Percentiles rank a stretch among this genome's conserved stretches.
phyloP scores from a whole-genome alignment of 768 basidiomycete genomes.

The Kwoniella newhampshirensis region DNA sequence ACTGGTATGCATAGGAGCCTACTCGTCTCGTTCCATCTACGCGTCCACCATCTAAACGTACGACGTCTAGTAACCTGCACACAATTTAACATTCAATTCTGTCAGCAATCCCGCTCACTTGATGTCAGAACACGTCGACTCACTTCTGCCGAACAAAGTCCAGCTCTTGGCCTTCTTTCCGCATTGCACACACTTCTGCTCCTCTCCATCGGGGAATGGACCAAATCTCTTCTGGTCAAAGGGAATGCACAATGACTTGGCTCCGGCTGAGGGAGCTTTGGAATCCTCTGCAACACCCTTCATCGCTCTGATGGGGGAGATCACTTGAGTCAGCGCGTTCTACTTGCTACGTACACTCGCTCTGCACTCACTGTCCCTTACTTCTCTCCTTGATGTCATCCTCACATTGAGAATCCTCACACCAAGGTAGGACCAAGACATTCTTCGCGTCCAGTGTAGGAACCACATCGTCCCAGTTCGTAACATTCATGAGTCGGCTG shows the following conservation, averaged over 20 bases:
- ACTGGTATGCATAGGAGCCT: too few relatives aligned
- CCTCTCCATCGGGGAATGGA: slow-evolving; percentile 71
- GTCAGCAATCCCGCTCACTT: background rate
- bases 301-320: slow-evolving; percentile 54
- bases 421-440: slow-evolving; percentile 90
- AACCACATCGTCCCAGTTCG: slow-evolving; percentile 88
- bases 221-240: slow-evolving; percentile 85
- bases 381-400: slow-evolving; percentile 97
- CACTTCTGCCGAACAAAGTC: slow-evolving; percentile 84
- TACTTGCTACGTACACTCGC: background rate
- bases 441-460: slow-evolving; percentile 85
- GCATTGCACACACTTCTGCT: slow-evolving; percentile 85
- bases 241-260: slow-evolving; percentile 94
- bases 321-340: slow-evolving; percentile 2
- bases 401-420: slow-evolving; percentile 86
- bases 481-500: slow-evolving; percentile 68
- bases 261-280: slow-evolving; percentile 93
- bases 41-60: background rate
- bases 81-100: background rate
- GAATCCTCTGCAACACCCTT: slow-evolving; percentile 82
- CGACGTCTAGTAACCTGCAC: slow-evolving; percentile 10
- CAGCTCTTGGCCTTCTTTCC: slow-evolving; percentile 85
- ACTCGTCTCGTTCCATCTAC: too few relatives aligned
- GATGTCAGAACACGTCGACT: slow-evolving; percentile 22
- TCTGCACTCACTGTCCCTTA: slow-evolving; percentile 67